Evolutionary conservation across 2,329 filamentous ascomycete genomes (phyloP), one percentile per base, ranked within the genome.

Genomic region (Plectosphaerella plurivora): DNA sequence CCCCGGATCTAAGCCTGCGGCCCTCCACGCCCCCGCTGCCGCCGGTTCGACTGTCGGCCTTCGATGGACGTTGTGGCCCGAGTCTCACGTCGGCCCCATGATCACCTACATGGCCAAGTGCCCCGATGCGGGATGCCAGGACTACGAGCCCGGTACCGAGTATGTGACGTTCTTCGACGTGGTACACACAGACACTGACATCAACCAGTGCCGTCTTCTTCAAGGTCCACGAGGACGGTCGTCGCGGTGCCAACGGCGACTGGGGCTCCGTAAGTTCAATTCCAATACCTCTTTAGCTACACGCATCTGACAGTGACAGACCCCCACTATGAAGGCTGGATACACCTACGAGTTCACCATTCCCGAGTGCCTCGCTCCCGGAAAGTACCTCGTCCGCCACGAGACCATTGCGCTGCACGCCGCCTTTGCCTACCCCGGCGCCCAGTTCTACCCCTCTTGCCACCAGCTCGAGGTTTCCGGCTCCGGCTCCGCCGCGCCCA

Each of bases 41-140:
- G 79, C 81, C 3, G 81, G 82, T 3, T 77, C 73, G 2, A 72
- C 70, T 0, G 77, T 84, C 36, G 75, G 72, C 10, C 69, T 84
- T 3, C 68, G 68, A 51, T 84, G 82, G 81, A 84, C 80, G 5
- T 59, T 74, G 2, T 76, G 73, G 73, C 72, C 73, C 0, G 72
- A 74, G 8, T 74, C 68, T 5, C 79, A 82, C 53, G 67, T 78
- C 28, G 81, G 81, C 0, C 80, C 81, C 1, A 63, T 77, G 1
- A 68, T 84, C 52, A 84, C 81, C 1, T 84, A 84, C 60, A 81
- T 84, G 79, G 81, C 81, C 5, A 69, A 71, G 35, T 84, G 82
- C 63, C 78, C 79, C 0, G 74, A 77, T 44, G 62, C 67, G 0
- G 73, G 78, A 1, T 83, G 79, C 62, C 72, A 74, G 50, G 66